These are phyloP conservation scores for Aspergillus fijiensis DNA, from an alignment of 2,329 filamentous ascomycete genomes.

Conservation along the genomic window DNA sequence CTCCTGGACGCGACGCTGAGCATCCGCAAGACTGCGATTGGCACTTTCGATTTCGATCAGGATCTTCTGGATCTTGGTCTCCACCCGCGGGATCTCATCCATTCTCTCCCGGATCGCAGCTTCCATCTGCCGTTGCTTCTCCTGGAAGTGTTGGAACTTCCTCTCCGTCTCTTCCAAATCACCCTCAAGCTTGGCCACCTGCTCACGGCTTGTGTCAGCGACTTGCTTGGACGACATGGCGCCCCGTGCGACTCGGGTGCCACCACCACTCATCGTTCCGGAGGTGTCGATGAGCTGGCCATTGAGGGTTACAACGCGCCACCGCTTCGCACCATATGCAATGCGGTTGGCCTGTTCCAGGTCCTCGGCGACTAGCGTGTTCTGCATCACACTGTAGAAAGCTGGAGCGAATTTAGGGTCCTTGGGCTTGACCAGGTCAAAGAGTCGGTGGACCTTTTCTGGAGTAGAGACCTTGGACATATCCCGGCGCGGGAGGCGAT, in stretches of 20 bases:
- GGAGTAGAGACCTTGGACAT: slow-evolving; percentile 80
- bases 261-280: slow-evolving; percentile 97
- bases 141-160: slow-evolving; percentile 79
- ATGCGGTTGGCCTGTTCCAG: slow-evolving; percentile 96
- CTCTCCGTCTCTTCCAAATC: slow-evolving; percentile 83
- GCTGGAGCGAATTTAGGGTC: slow-evolving; percentile 83
- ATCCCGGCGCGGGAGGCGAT: slow-evolving; percentile 78
- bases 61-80: slow-evolving; percentile 90
- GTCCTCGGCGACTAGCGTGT: slow-evolving; percentile 89
- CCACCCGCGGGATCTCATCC: slow-evolving; percentile 76
- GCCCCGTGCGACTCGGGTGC: slow-evolving; percentile 82
- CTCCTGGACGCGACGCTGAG: slow-evolving; percentile 81
- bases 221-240: slow-evolving; percentile 96
- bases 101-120: slow-evolving; percentile 68
- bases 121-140: slow-evolving; percentile 79
- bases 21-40: slow-evolving; percentile 78
- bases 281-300: slow-evolving; percentile 97
- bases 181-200: slow-evolving; percentile 80
- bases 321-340: slow-evolving; percentile 87
- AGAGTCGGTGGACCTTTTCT: slow-evolving; percentile 86
- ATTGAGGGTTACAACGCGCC: slow-evolving; percentile 93
- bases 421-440: slow-evolving; percentile 88
- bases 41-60: slow-evolving; percentile 84
- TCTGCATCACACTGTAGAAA: slow-evolving; percentile 93
- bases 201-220: slow-evolving; percentile 82